phyloP scores from a whole-genome alignment of 805 yeast species.

The Metschnikowia borealis region DNA sequence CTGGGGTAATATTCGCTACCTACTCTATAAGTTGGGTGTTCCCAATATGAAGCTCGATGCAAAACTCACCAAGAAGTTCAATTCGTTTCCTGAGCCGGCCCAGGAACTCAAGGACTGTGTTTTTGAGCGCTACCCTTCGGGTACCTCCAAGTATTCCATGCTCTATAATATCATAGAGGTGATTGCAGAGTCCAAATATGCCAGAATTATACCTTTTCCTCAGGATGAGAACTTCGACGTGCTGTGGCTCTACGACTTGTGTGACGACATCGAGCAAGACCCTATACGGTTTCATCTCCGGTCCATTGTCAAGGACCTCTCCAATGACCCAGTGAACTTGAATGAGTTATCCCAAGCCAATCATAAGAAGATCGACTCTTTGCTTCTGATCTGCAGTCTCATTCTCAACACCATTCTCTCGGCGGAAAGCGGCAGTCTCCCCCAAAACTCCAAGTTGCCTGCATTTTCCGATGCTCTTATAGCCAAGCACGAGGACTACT shows the following conservation, averaged over 20 bases:
- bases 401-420: conserved; percentile 27
- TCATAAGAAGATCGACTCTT: conserved; percentile 15
- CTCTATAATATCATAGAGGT: conserved; percentile 37
- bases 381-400: conserved; percentile 28
- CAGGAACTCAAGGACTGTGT: conserved; percentile 37
- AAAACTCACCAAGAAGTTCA: conserved; percentile 28
- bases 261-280: conserved; percentile 43
- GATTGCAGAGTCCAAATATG: conserved; percentile 34
- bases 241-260: conserved; percentile 35
- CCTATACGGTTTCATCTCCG: conserved; percentile 50
- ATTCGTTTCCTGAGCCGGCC: conserved; percentile 39
- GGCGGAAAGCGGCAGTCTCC: conserved; percentile 30
- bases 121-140: conserved; percentile 48
- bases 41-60: conserved; percentile 34
- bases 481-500: conserved; percentile 19
- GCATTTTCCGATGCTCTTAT: conserved; percentile 25
- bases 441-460: conserved; percentile 39
- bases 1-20: conserved; percentile 52
- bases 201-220: conserved; percentile 39
- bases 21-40: conserved; percentile 39
- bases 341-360: conserved; percentile 27
- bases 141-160: conserved; percentile 45
- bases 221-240: conserved; percentile 20
- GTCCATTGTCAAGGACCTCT: conserved; percentile 30
- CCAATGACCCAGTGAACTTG: conserved; percentile 32